Base-by-base conservation (phyloP, 2,329 filamentous ascomycete species). In the Sarocladium kiliense region DNA sequence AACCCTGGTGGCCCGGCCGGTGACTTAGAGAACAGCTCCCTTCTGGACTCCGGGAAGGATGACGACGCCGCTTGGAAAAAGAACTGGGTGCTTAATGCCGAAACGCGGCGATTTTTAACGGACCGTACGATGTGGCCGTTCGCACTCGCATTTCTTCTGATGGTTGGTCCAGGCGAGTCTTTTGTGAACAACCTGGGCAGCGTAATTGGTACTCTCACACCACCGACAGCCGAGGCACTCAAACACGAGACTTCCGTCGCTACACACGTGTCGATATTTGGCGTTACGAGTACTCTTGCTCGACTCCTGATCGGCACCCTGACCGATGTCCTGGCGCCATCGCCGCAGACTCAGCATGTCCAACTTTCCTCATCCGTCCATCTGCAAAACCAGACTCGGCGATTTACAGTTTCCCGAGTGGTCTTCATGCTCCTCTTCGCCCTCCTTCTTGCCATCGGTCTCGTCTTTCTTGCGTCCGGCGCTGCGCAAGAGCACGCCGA, bases 121-220 rank as follows among this genome's bases (percentile, higher is more conserved):
- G 94, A 99, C 62, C 85, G 82, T 58, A 97, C 91, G 12, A 97
- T 97, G 93, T 99, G 93, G 93, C 89, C 86, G 67, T 87, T 99
- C 61, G 91, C 93, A 0, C 75, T 86, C 1, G 92, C 91, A 19
- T 97, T 99, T 72, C 90, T 97, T 70, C 81, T 97, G 59, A 89
- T 96, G 63, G 89, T 92, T 54, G 94, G 94, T 0, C 93, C 94
- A 0, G 93, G 92, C n/a, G 94, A 99, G 72, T 89, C 93, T 11
- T 99, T 97, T 69, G 91, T 97, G 73, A 99, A 97, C 74, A 99
- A 97, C 64, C 77, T 99, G 10, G 94, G 94, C 34, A 97, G 92
- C 23, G 87, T 99, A 58, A 92, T 97, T 62, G 87, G 89, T 61
- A 96, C 93, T 0, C 77, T 97, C 3, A 89, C 89, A 44, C 81